Evolutionary conservation across 495 filamentous ascomycete species (phyloP), one percentile per base, ranked within the genome.

Genomic region (Neurospora cerealis): DNA sequence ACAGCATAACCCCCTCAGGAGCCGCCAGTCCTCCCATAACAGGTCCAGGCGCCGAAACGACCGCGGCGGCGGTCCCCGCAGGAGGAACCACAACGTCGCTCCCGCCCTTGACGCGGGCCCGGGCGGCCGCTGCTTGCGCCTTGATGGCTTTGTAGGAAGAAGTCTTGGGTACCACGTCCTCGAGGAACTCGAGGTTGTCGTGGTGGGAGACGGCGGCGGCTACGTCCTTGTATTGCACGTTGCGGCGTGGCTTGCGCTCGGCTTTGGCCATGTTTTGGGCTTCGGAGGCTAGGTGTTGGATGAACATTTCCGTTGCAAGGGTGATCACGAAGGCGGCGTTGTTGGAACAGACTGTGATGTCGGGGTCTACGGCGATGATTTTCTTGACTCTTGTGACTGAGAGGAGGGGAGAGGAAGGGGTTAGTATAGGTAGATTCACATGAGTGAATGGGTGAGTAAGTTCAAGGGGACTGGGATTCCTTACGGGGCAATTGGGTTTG

Each of bases 221-320:
- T 92, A 98, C 86, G 82, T 99, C 96, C 81, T 92, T 94, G 87
- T 99, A 99, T 81, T 98, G 96, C 76, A 99, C 91, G 73, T 95
- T 97, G 75, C 95, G 91, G 46, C 96, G 88, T 37, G 95, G 95
- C 81, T 98, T 98, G 72, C 91, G 87, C 80, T 98, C 96, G 5
- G 93, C 87, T 75, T 94, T 94, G 73, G 96, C 92, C 79, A 97
- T 92, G 78, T 93, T 94, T 77, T 97, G 88, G 37, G 89, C 92
- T 83, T 97, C 93, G 74, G 90, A 88, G 36, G 93, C 90, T 41
- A 99, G 87, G 80, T 98, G 91, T 79, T 97, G 93, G 75, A 99
- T 92, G 86, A 99, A 99, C 90, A 97, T 91, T 82, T 98, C 96
- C 92, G 96, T 93, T 71, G 96, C 96, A 71, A 97, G 87, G 15